Evolutionary conservation across 805 yeast species (phyloP).

Genomic region (Blastobotrys robertii): DNA sequence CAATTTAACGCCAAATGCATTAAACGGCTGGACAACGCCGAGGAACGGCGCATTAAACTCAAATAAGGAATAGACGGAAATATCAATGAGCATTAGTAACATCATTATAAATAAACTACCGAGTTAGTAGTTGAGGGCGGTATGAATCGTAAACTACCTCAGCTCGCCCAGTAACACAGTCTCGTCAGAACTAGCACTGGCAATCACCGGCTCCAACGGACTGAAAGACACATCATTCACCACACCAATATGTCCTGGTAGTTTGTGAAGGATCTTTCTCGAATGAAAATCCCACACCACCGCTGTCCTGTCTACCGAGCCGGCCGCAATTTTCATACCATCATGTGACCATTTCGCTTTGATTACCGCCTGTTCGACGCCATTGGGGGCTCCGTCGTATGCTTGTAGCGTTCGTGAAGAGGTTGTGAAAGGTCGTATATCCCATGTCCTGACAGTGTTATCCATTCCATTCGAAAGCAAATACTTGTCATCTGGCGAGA

Average conservation of each 20-base stretch:
- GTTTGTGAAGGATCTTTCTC: slow-evolving; percentile 37
- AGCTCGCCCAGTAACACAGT: slow-evolving; percentile 33
- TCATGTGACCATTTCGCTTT: slow-evolving; percentile 36
- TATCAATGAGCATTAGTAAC: not conserved
- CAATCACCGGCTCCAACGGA: slow-evolving; percentile 33
- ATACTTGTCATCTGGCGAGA: slow-evolving; percentile 39
- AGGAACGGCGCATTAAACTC: too few relatives aligned
- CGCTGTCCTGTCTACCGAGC: slow-evolving; percentile 51
- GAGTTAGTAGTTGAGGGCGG: not conserved
- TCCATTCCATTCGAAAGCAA: slow-evolving; percentile 47
- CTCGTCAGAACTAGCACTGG: slow-evolving; percentile 49
- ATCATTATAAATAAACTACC: not conserved
- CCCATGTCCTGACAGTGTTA: slow-evolving; percentile 47
- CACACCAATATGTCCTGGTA: slow-evolving; percentile 52
- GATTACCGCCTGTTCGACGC: slow-evolving; percentile 40
- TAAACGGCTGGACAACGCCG: too few relatives aligned
- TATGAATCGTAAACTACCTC: not conserved
- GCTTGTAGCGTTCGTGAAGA: slow-evolving; percentile 23
- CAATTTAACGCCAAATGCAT: too few relatives aligned
- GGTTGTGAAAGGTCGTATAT: slow-evolving; percentile 37
- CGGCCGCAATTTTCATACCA: slow-evolving; percentile 40
- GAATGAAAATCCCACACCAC: slow-evolving; percentile 53
- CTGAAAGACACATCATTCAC: slow-evolving; percentile 53
- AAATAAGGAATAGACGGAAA: not conserved
- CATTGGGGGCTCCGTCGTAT: slow-evolving; percentile 49